Evolutionary conservation across 2,329 filamentous ascomycete genomes (phyloP).

Genomic region (Xylariaceae sp.): DNA sequence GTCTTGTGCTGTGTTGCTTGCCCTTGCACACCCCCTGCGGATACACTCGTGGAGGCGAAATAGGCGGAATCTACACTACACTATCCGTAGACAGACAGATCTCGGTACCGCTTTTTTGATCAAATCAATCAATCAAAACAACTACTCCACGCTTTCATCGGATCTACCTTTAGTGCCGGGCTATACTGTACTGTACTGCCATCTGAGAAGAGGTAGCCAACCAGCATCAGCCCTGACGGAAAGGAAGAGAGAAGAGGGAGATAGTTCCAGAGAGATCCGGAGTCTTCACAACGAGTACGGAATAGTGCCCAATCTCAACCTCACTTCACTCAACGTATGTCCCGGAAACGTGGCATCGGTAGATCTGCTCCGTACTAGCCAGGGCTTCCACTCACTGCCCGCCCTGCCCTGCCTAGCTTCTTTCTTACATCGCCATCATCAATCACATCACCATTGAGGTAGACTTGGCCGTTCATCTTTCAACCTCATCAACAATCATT

Average conservation of each 20-base stretch:
- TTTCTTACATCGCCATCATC: too few species aligned
- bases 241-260: too few species aligned
- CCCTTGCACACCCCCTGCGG: background rate
- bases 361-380: background rate
- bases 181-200: background rate
- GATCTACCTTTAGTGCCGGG: background rate
- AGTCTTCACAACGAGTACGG: too few species aligned
- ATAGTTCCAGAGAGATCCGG: too few species aligned
- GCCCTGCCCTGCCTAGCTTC: background rate
- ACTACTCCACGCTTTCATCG: background rate
- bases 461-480: background rate
- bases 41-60: background rate
- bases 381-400: background rate
- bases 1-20: background rate
- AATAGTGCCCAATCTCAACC: too few species aligned
- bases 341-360: background rate
- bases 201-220: background rate
- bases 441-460: too few species aligned
- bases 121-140: too few species aligned
- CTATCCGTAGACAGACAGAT: background rate
- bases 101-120: background rate
- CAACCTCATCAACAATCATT: background rate
- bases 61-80: background rate
- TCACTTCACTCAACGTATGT: background rate
- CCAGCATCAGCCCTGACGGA: too few species aligned